Evolutionary conservation across 2,329 filamentous ascomycete species (phyloP).

Genomic region (Botrytis deweyae): DNA sequence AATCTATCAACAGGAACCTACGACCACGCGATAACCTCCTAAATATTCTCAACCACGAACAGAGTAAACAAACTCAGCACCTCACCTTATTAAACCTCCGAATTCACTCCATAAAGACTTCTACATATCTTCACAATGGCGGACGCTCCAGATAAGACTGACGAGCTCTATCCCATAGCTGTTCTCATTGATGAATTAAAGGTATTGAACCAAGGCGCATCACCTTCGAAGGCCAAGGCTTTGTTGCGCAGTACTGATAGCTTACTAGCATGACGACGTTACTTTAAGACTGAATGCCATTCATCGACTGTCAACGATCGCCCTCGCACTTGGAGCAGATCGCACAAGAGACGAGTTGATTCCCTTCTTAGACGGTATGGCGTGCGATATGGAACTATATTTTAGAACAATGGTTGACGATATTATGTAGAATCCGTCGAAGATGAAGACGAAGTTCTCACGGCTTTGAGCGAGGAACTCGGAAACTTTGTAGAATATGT

Average conservation of each 20-base stretch:
- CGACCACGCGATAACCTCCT: slow-evolving; percentile 37
- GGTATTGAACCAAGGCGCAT: slow-evolving; percentile 53
- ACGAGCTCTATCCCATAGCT: slow-evolving; percentile 99
- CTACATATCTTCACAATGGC: slow-evolving; percentile 65
- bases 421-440: slow-evolving; percentile 82
- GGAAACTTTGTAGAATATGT: slow-evolving; percentile 98
- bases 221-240: background rate
- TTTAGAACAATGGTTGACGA: slow-evolving; percentile 37
- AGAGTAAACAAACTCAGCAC: slow-evolving; percentile 39
- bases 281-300: slow-evolving; percentile 97
- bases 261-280: slow-evolving; percentile 88
- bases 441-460: slow-evolving; percentile 97
- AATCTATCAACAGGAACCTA: slow-evolving; percentile 26
- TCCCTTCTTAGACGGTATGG: slow-evolving; percentile 95
- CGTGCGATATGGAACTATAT: slow-evolving; percentile 18
- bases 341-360: slow-evolving; percentile 98
- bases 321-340: slow-evolving; percentile 90
- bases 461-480: slow-evolving; percentile 93
- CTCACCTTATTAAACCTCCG: slow-evolving; percentile 37
- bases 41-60: slow-evolving; percentile 22
- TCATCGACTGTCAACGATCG: slow-evolving; percentile 96
- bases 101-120: slow-evolving; percentile 34
- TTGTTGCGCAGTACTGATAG: slow-evolving; percentile 28
- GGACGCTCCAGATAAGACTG: slow-evolving; percentile 82
- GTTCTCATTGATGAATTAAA: slow-evolving; percentile 99